phyloP scores from a whole-genome alignment of 495 filamentous ascomycete species.

The Penicillium lagena region DNA sequence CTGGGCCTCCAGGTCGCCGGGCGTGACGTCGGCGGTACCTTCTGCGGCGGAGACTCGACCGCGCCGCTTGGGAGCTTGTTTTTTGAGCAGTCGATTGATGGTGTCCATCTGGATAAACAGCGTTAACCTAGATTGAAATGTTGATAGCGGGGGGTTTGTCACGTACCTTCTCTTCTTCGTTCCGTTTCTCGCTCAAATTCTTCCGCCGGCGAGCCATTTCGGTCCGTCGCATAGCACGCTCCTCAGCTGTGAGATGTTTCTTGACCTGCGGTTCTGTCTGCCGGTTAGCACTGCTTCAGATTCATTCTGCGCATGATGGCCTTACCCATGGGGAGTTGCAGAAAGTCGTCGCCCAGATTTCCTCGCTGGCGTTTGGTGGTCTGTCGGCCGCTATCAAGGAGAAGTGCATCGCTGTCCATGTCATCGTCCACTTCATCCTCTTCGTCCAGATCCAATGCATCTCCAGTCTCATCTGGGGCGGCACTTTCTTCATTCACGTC shows the following conservation, averaged over 20 bases:
- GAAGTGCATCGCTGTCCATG: slow-evolving; percentile 55
- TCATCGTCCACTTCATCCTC: slow-evolving; percentile 56
- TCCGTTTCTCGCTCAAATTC: slow-evolving; percentile 95
- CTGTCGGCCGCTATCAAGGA: slow-evolving; percentile 59
- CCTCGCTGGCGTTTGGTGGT: slow-evolving; percentile 86
- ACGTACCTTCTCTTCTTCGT: slow-evolving; percentile 93
- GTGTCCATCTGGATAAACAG: slow-evolving; percentile 68
- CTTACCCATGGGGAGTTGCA: slow-evolving; percentile 82
- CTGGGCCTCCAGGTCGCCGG: slow-evolving; percentile 50
- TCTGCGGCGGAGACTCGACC: slow-evolving; percentile 45
- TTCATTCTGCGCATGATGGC: neutral
- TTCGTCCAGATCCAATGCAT: slow-evolving; percentile 28
- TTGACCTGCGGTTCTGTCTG: slow-evolving; percentile 81
- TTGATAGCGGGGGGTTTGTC: neutral
- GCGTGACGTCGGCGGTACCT: slow-evolving; percentile 37
- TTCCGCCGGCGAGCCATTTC: slow-evolving; percentile 95
- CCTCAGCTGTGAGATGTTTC: slow-evolving; percentile 87
- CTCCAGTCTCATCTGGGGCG: slow-evolving; percentile 28
- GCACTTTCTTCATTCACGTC: slow-evolving; percentile 40
- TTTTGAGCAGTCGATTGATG: slow-evolving; percentile 93
- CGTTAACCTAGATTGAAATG: too few relatives aligned
- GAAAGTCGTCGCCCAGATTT: slow-evolving; percentile 58
- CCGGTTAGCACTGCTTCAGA: slow-evolving; percentile 7
- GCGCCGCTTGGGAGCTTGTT: slow-evolving; percentile 84
- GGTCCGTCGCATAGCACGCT: slow-evolving; percentile 87